Conservation (phyloP, 352 stramenopile species). For the Phytophthora fragariae region DNA sequence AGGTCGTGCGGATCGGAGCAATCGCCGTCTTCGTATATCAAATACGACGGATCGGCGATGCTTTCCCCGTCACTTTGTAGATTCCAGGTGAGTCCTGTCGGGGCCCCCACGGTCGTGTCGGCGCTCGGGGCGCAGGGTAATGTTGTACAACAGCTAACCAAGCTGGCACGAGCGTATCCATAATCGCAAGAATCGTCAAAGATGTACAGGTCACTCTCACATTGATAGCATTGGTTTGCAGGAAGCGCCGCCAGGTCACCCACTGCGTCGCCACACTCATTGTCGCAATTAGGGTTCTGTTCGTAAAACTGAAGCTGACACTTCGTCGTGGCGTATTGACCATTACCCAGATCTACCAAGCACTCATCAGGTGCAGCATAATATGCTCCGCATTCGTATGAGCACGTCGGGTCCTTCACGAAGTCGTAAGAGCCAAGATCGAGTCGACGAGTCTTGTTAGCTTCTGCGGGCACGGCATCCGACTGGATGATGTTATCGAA, state of each 20-base stretch:
- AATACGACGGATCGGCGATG: background rate
- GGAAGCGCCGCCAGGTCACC: background rate
- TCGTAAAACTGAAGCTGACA: background rate
- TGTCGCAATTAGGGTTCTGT: background rate
- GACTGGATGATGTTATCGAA: background rate
- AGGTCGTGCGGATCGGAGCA: slow-evolving; percentile 2
- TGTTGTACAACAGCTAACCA: background rate
- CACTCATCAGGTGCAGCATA: background rate
- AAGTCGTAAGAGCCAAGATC: background rate
- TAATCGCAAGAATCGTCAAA: background rate
- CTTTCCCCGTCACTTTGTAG: background rate
- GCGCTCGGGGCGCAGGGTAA: background rate
- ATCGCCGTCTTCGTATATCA: background rate
- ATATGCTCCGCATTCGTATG: background rate
- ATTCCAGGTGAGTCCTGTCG: background rate
- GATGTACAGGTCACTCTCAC: background rate
- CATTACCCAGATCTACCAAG: background rate
- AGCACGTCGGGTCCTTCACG: background rate
- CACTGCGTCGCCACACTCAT: background rate
- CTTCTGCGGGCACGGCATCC: background rate
- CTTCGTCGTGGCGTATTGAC: background rate
- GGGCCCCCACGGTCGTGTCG: background rate
- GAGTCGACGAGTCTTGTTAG: background rate
- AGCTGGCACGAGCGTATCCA: background rate
- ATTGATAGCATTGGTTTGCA: background rate